These are phyloP conservation scores for Lepidium africanum DNA, from an alignment of 345 rosid genomes.

Conservation along the genomic window DNA sequence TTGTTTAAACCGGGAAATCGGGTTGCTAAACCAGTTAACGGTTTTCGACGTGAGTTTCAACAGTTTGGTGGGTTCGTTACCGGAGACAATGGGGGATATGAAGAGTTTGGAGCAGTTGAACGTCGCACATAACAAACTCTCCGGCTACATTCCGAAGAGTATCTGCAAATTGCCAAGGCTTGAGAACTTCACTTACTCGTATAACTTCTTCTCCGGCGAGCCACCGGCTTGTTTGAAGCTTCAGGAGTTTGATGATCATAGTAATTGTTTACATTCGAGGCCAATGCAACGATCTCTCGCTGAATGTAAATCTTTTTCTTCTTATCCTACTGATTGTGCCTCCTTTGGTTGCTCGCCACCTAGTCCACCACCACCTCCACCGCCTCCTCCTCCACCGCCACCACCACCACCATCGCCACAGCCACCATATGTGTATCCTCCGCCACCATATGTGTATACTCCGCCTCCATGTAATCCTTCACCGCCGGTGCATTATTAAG, in stretches of 20 bases:
- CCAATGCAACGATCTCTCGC: constrained; percentile 53
- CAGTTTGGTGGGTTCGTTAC: constrained; percentile 58
- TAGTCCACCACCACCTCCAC: constrained; percentile 18
- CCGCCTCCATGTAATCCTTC: not conserved
- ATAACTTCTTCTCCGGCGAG: constrained; percentile 56
- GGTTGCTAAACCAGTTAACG: constrained; percentile 39
- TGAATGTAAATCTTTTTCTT: constrained; percentile 54
- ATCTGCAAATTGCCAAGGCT: constrained; percentile 57
- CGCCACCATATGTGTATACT: not conserved
- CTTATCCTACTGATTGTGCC: constrained; percentile 44
- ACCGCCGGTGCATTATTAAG: constrained; percentile 13
- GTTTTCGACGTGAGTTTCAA: constrained; percentile 74
- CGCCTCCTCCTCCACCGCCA: constrained; percentile 15
- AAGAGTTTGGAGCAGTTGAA: constrained; percentile 75
- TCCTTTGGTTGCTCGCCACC: constrained; percentile 46
- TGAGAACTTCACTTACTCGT: constrained; percentile 69
- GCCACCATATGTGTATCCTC: not conserved
- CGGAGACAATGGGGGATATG: constrained; percentile 58
- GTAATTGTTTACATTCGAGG: constrained; percentile 57
- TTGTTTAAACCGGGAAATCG: constrained; percentile 57
- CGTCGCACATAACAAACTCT: constrained; percentile 52
- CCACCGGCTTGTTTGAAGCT: constrained; percentile 52
- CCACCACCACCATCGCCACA: not conserved
- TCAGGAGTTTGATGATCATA: constrained; percentile 42
- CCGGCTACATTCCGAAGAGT: constrained; percentile 55